Conservation (phyloP, 805 yeast genomes). For the Wickerhamomyces queroliae region DNA sequence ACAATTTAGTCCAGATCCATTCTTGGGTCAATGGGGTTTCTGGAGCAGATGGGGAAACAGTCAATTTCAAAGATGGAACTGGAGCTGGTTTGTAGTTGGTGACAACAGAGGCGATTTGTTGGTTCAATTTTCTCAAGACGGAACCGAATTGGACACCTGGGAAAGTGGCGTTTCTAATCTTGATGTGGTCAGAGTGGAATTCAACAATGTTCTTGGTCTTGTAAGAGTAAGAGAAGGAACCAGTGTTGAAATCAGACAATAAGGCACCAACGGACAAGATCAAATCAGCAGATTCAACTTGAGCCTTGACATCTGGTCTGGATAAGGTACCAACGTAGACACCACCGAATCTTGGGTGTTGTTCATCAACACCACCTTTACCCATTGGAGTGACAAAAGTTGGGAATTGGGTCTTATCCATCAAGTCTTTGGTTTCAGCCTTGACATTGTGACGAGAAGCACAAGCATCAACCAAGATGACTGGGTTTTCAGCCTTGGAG, state of each 20-base stretch:
- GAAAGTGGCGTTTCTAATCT: slow-evolving; percentile 63
- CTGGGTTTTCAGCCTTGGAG: slow-evolving; percentile 56
- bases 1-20: slow-evolving; percentile 63
- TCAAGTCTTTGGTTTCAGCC: slow-evolving; percentile 56
- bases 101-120: slow-evolving; percentile 31
- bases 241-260: slow-evolving; percentile 86
- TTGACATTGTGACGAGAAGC: slow-evolving; percentile 70
- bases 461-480: slow-evolving; percentile 83
- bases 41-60: slow-evolving; percentile 38
- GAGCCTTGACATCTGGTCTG: slow-evolving; percentile 61
- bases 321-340: slow-evolving; percentile 83
- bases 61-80: slow-evolving; percentile 47
- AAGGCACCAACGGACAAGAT: slow-evolving; percentile 77
- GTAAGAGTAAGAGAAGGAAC: slow-evolving; percentile 75
- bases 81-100: slow-evolving; percentile 43
- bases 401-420: slow-evolving; percentile 69
- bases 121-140: slow-evolving; percentile 38
- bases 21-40: slow-evolving; percentile 51
- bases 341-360: slow-evolving; percentile 71
- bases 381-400: slow-evolving; percentile 90
- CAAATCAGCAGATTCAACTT: slow-evolving; percentile 71
- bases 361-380: slow-evolving; percentile 73
- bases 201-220: slow-evolving; percentile 71
- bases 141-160: slow-evolving; percentile 69
- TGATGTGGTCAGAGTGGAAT: slow-evolving; percentile 73